Evolutionary conservation across 1,139 yeast genomes (phyloP), one percentile per base, ranked within the genome.

Genomic region (Hansenula lynferdii): DNA sequence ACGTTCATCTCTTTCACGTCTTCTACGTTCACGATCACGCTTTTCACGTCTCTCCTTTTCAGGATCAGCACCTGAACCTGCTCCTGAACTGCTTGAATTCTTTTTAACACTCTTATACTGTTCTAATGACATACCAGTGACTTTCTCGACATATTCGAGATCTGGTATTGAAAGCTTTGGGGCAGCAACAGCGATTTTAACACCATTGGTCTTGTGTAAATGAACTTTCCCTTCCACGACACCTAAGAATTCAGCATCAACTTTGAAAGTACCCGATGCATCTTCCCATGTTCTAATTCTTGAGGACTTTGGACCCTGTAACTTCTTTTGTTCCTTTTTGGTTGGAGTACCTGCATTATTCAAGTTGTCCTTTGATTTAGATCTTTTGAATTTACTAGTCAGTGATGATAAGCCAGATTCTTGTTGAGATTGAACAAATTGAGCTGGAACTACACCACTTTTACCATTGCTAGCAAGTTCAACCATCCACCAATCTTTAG

Each of bases 401-500:
- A 49, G 35, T 2, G 49, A 41, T 5, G 46, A 36, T 14, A 44
- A 32, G 5, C 35, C 22, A 8, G 35, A 20, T 15, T 42, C 41
- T n/a, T 48, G 53, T 22, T 54, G 57, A n/a, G 84, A 69, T 53
- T 87, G 92, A 43, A 94, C 74, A 56, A 86, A 92, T 38, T 86
- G 79, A 5, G 95, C 75, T 5, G 98, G 98, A 39, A 92, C 82
- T 34, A 90, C 94, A 47, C 99, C 99, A 57, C 77, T 83, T 47
- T 70, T 70, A 14, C 95, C 94, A 29, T 80, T 71, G 5, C 67
- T 65, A 10, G 75, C 62, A 48, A 76, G 75, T 58, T 89, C 83
- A 50, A 94, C 92, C 77, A 87, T 75, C 97, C 97, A 90, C 99
- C 99, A 92, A 53, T 92, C 97, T 48, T 72, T 74, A 18, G 95